Conservation (phyloP, 495 filamentous ascomycete species). For the Lophiostoma macrostomum region DNA sequence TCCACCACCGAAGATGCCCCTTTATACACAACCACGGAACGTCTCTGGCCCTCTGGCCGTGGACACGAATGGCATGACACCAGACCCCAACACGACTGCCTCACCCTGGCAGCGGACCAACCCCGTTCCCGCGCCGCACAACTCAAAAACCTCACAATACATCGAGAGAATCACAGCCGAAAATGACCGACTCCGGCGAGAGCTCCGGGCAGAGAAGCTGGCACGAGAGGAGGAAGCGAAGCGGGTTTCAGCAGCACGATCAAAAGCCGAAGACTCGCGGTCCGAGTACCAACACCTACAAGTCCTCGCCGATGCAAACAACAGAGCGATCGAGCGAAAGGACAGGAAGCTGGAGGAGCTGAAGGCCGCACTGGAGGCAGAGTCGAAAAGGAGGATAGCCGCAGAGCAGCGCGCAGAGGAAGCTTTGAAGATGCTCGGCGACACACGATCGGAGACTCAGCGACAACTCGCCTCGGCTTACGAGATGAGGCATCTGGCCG, state of each 20-base stretch:
- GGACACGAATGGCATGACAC: constrained; percentile 3
- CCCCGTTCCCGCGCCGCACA: constrained; percentile 8
- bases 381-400: constrained; percentile 15
- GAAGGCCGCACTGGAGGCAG: constrained; percentile 26
- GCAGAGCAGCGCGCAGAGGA: constrained; percentile 29
- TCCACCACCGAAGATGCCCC: background rate
- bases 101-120: constrained; percentile 22
- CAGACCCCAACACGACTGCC: background rate
- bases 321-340: constrained; percentile 27
- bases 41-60: constrained; percentile 24
- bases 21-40: constrained; percentile 25
- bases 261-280: constrained; percentile 22
- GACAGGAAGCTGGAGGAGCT: constrained; percentile 32
- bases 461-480: constrained; percentile 27
- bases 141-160: constrained; percentile 31
- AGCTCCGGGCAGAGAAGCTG: constrained; percentile 24
- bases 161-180: constrained; percentile 31
- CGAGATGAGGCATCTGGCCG: constrained; percentile 24
- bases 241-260: constrained; percentile 12
- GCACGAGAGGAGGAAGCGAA: constrained; percentile 24
- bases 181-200: constrained; percentile 27
- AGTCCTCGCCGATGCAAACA: constrained; percentile 28
- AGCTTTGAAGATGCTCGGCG: constrained; percentile 23
- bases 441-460: constrained; percentile 26
- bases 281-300: constrained; percentile 30